Evolutionary conservation across 805 yeast species (phyloP), one percentile per base, ranked within the genome.

Genomic region (Candida incommunis): DNA sequence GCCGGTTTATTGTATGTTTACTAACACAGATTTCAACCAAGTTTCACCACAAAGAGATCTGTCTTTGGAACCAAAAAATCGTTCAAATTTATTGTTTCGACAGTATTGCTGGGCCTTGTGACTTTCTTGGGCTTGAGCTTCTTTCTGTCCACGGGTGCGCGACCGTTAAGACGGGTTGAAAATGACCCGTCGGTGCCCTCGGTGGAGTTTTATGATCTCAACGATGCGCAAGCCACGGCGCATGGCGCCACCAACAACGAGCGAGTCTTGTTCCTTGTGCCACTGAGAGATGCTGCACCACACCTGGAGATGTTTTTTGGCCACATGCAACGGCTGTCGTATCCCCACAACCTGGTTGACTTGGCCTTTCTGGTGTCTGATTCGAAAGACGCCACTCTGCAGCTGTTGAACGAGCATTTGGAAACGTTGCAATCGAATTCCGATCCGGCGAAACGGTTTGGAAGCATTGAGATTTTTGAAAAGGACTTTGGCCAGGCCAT

Each of bases 401-500:
- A 76, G 25, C 74, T 72, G 42, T 66, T 88, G 52, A 65, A 75
- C 55, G 61, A 64, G 23, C 74, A 75, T 53, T 65, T 88, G 51
- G 66, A 68, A 48, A 75, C 66, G 22, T 67, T 83, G 35, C 97
- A 90, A 65, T 68, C 66, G 35, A 76, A 79, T 53, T 70, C 75
- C 22, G 80, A 84, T 64, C 63, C 65, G 20, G 47, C 66, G n/a
- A 68, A 73, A 68, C 74, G 79, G 48, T 95, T 40, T 45, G 54
- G 79, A 81, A 34, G 94, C 86, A 23, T 86, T 22, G 80, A 85
- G 50, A 81, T 88, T 29, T 85, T 69, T 60, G 86, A 84, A 59
- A 90, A 87, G 60, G 95, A 90, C 63, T 90, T 90, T 60, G 97
- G 97, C 43, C 96, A 87, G 61, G 74, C 76, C 42, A 82, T 90